Evolutionary conservation across 345 rosid species (phyloP).

Genomic region (Excoecaria agallocha): DNA sequence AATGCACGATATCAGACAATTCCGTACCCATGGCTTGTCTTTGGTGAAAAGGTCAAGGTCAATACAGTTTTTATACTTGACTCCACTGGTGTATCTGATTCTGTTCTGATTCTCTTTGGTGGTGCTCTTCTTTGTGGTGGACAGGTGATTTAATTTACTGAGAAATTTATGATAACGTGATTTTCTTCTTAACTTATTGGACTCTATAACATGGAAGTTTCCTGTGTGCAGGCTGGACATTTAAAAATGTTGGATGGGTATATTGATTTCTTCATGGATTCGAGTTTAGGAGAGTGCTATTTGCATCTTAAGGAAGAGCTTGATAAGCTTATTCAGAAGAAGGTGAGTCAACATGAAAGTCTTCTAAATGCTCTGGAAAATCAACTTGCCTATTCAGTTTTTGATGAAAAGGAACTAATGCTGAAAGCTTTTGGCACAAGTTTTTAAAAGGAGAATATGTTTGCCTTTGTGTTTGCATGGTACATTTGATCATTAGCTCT

Average conservation of each 20-base stretch:
- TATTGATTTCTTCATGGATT: constrained; percentile 90
- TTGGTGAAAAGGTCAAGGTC: constrained; percentile 94
- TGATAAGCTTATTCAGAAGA: constrained; percentile 62
- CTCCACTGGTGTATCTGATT: constrained; percentile 97
- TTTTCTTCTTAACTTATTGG: background rate
- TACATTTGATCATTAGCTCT: background rate
- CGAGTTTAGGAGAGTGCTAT: constrained; percentile 81
- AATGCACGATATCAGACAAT: constrained; percentile 82
- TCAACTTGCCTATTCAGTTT: background rate
- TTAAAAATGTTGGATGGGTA: constrained; percentile 92
- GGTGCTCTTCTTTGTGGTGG: constrained; percentile 66
- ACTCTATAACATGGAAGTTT: constrained; percentile 7
- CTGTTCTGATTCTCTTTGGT: constrained; percentile 81
- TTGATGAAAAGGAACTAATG: background rate
- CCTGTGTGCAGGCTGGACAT: constrained; percentile 68
- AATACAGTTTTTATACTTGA: constrained; percentile 88
- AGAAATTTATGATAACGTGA: background rate
- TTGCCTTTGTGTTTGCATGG: background rate
- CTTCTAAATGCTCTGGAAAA: background rate
- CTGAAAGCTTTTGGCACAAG: background rate
- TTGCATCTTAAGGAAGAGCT: constrained; percentile 83
- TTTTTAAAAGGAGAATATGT: background rate
- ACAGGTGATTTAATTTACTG: constrained; percentile 47
- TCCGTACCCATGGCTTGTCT: constrained; percentile 95
- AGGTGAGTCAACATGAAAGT: constrained; percentile 39